phyloP scores from a whole-genome alignment of 2,329 filamentous ascomycete species.

The Pleurostoma richardsiae region DNA sequence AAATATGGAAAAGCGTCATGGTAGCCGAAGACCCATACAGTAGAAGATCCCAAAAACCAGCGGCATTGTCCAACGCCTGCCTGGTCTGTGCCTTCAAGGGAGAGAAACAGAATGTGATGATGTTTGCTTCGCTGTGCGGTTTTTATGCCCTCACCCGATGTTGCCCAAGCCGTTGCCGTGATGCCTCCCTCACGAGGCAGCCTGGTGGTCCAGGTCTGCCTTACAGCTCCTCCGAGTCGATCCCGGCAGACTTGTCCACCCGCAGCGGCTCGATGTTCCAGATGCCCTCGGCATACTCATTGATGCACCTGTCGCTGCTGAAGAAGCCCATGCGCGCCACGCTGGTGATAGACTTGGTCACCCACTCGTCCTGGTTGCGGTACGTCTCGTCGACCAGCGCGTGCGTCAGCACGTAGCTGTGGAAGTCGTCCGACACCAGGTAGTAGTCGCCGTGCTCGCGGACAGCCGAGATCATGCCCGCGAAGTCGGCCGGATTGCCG shows the following conservation, averaged over 20 bases:
- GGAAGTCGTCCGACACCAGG: conserved; percentile 94
- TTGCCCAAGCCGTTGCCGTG: no score
- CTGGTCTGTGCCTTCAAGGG: no score
- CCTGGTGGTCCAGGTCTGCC: background rate
- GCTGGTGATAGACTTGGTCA: conserved; percentile 81
- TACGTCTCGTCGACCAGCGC: conserved; percentile 87
- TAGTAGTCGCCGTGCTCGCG: conserved; percentile 96
- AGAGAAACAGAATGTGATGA: no score
- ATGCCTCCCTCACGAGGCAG: no score
- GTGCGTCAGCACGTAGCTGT: conserved; percentile 89
- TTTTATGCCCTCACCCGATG: no score
- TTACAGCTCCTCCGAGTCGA: conserved; percentile 9
- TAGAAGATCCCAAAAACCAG: no score
- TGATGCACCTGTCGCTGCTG: conserved; percentile 89
- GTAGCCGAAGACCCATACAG: no score
- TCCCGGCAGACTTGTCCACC: conserved; percentile 24
- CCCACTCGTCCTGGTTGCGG: conserved; percentile 87
- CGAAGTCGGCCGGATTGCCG: conserved; percentile 72
- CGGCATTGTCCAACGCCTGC: no score
- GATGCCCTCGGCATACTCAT: conserved; percentile 94
- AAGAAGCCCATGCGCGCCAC: conserved; percentile 98
- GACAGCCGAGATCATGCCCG: conserved; percentile 78
- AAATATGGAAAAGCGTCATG: no score
- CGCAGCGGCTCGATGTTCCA: conserved; percentile 90
- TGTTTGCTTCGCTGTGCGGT: no score